Evolutionary conservation across 202 grass and related monocot species (phyloP).

Genomic region (Schoenoplectus tabernaemontani): DNA sequence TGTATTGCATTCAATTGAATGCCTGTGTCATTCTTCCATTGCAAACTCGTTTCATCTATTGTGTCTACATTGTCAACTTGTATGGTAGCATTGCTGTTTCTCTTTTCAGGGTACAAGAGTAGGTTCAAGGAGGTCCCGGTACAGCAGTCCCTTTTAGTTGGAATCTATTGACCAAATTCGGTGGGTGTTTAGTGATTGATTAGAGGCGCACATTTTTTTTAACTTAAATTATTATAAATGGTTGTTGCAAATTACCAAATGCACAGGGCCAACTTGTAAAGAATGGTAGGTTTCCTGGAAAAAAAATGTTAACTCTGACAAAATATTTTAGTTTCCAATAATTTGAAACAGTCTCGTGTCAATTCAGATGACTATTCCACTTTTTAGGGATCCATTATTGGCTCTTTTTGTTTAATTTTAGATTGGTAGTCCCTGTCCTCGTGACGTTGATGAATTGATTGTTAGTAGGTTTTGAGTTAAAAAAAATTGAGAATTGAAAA

Average conservation of each 20-base stretch:
- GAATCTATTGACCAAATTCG: conserved; percentile 15
- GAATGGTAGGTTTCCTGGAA: not conserved
- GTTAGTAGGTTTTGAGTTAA: too few species aligned
- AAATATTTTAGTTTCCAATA: not conserved
- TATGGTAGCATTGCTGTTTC: not conserved
- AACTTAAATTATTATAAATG: not conserved
- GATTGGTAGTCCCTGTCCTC: not conserved
- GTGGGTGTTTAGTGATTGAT: conserved; percentile 8
- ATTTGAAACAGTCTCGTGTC: not conserved
- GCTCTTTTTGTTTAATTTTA: not conserved
- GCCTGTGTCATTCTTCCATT: not conserved
- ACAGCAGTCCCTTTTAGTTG: not conserved
- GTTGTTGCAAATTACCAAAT: not conserved
- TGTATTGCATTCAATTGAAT: not conserved
- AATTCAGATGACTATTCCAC: not conserved
- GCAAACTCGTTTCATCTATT: not conserved
- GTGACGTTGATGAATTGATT: not conserved
- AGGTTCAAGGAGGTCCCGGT: not conserved
- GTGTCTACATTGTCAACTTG: not conserved
- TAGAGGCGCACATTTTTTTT: not conserved
- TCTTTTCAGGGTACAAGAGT: not conserved
- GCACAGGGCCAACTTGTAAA: not conserved
- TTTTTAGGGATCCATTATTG: not conserved
- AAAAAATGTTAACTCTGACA: not conserved
- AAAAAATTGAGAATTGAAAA: too few species aligned